Evolutionary conservation across 768 basidiomycete species (phyloP).

Genomic region (Amyloporia xantha): DNA sequence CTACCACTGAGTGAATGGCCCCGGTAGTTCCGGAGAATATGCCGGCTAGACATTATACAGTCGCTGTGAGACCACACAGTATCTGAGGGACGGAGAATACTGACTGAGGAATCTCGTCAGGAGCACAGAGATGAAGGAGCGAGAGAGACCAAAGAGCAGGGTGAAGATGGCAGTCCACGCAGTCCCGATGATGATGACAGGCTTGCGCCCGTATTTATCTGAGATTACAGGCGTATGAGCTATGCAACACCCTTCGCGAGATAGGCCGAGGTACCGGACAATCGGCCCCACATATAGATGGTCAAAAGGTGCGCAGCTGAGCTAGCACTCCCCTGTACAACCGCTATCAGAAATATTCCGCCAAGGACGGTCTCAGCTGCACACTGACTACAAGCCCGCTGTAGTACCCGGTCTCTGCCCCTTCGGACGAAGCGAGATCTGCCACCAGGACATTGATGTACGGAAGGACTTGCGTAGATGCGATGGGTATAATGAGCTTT

Average conservation of each 20-base stretch:
- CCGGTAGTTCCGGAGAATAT: conserved; percentile 22
- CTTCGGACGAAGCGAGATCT: conserved; percentile 44
- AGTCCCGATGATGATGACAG: conserved; percentile 50
- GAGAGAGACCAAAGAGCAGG: conserved; percentile 51
- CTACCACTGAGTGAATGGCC: conserved; percentile 36
- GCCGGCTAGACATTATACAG: conserved; percentile 13
- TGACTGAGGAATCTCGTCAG: conserved; percentile 38
- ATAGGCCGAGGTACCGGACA: conserved; percentile 31
- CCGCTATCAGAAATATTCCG: not conserved
- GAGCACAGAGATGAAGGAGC: conserved; percentile 39
- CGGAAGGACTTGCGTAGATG: conserved; percentile 53
- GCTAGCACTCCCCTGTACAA: conserved; percentile 49
- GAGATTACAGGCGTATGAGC: not conserved
- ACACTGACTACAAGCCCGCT: conserved; percentile 54
- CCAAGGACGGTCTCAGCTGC: not conserved
- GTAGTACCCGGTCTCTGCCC: conserved; percentile 58
- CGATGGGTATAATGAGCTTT: conserved; percentile 52
- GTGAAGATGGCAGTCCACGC: conserved; percentile 44
- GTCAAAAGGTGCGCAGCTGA: conserved; percentile 48
- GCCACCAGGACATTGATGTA: conserved; percentile 62
- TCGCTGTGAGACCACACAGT: not conserved
- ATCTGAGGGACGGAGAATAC: not conserved
- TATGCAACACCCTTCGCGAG: not conserved
- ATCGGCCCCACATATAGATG: conserved; percentile 54
- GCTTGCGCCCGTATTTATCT: conserved; percentile 58